A percentile compares a stretch with the other conserved stretches of the same genome.
Evolutionary conservation across 257 asterid species (phyloP).

Genomic region (Petunia secreta): DNA sequence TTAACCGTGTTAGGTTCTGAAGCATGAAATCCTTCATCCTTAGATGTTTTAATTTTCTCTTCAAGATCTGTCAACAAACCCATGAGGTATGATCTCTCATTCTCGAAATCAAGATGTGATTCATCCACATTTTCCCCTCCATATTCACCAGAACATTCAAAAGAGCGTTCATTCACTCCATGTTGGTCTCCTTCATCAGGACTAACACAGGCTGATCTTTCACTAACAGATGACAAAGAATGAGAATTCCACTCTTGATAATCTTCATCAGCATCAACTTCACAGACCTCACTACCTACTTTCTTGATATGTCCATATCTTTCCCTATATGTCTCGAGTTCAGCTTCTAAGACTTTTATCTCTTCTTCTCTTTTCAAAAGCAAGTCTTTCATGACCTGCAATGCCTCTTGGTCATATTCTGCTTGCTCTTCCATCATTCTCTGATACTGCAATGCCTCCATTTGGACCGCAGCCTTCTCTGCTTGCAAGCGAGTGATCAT

Average conservation of each 20-base stretch:
- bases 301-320: conserved; percentile 55
- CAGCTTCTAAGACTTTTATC: conserved; percentile 54
- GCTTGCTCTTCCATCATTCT: conserved; percentile 98
- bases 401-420: conserved; percentile 78
- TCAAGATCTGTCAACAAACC: conserved; percentile 53
- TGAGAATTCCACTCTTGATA: conserved; percentile 60
- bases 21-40: conserved; percentile 35
- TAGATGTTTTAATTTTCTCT: conserved; percentile 33
- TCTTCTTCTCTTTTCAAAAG: conserved; percentile 68
- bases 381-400: conserved; percentile 60
- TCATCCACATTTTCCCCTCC: conserved; percentile 39
- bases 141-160: conserved; percentile 29
- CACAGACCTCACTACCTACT: conserved; percentile 65
- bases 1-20: conserved; percentile 21
- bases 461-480: conserved; percentile 92
- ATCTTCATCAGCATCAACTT: conserved; percentile 65
- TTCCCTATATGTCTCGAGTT: conserved; percentile 56
- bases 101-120: conserved; percentile 56
- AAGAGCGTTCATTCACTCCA: conserved; percentile 31
- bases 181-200: conserved; percentile 39
- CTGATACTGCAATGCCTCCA: conserved; percentile 95
- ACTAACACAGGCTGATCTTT: conserved; percentile 48
- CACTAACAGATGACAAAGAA: conserved; percentile 46
- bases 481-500: conserved; percentile 91
- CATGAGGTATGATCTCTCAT: conserved; percentile 55